These are phyloP conservation scores for Microsporum ferrugineum DNA, from an alignment of 2,329 filamentous ascomycete species.

Conservation along the genomic window DNA sequence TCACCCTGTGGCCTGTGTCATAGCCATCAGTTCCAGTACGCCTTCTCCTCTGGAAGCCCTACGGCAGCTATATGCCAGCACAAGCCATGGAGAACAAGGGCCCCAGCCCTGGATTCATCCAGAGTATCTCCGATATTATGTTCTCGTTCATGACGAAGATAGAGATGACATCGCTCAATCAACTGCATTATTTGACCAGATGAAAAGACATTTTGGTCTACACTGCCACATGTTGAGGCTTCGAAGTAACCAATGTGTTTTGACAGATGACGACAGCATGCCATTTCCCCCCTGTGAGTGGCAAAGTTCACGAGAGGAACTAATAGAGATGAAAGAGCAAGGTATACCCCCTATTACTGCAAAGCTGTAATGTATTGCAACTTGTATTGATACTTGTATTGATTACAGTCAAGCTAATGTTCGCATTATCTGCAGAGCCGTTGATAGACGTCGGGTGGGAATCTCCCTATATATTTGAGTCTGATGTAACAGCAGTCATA, in stretches of 20 bases:
- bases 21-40: constrained; percentile 87
- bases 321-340: constrained; percentile 58
- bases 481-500: constrained; percentile 75
- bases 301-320: constrained; percentile 77
- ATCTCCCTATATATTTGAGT: constrained; percentile 65
- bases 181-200: constrained; percentile 85
- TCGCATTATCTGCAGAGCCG: constrained; percentile 7
- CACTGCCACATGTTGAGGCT: constrained; percentile 87
- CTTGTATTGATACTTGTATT: background rate
- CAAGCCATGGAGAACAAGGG: constrained; percentile 61
- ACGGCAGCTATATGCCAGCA: constrained; percentile 69
- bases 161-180: constrained; percentile 84
- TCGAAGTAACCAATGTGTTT: constrained; percentile 70
- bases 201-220: constrained; percentile 96
- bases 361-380: background rate
- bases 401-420: background rate
- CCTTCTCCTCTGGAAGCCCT: constrained; percentile 75
- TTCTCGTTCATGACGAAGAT: constrained; percentile 93
- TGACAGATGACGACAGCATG: constrained; percentile 84
- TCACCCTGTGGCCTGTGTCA: constrained; percentile 87
- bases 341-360: constrained; percentile 28
- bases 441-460: constrained; percentile 14
- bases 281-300: constrained; percentile 73
- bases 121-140: constrained; percentile 90
- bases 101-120: constrained; percentile 79